A percentile compares a stretch with the other conserved stretches of the same genome.
phyloP scores from a whole-genome alignment of 352 stramenopile species.

The Phytophthora vignae region DNA sequence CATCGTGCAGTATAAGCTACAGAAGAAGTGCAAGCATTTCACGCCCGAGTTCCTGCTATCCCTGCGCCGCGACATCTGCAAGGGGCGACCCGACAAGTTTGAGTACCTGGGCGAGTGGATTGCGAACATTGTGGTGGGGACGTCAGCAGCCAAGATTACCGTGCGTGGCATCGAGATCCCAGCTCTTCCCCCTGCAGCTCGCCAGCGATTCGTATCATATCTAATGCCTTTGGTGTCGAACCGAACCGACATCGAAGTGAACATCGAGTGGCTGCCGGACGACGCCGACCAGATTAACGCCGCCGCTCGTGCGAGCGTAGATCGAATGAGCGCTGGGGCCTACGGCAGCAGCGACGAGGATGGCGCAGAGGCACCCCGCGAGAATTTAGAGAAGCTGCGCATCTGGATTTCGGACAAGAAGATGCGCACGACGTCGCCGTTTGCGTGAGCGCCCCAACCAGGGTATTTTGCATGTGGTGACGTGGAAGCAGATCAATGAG shows the following conservation, averaged over 20 bases:
- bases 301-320: constrained; percentile 39
- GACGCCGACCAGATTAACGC: constrained; percentile 50
- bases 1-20: constrained; percentile 73
- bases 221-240: constrained; percentile 87
- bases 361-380: constrained; percentile 10
- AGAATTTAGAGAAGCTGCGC: constrained; percentile 80
- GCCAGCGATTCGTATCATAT: constrained; percentile 78
- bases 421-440: constrained; percentile 77
- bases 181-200: constrained; percentile 52
- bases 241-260: constrained; percentile 82
- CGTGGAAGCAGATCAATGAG: constrained; percentile 15
- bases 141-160: constrained; percentile 72
- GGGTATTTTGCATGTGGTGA: constrained; percentile 37
- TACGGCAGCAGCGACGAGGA: constrained; percentile 38
- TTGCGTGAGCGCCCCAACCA: constrained; percentile 41
- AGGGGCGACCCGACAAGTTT: constrained; percentile 82
- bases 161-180: constrained; percentile 86
- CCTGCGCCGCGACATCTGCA: constrained; percentile 82
- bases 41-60: constrained; percentile 78
- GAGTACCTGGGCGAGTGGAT: constrained; percentile 87
- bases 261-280: constrained; percentile 86
- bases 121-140: constrained; percentile 78
- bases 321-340: constrained; percentile 46
- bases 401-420: constrained; percentile 92
- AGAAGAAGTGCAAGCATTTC: constrained; percentile 82